phyloP scores from a whole-genome alignment of 768 basidiomycete species.

The Candolleomyces aberdarensis region DNA sequence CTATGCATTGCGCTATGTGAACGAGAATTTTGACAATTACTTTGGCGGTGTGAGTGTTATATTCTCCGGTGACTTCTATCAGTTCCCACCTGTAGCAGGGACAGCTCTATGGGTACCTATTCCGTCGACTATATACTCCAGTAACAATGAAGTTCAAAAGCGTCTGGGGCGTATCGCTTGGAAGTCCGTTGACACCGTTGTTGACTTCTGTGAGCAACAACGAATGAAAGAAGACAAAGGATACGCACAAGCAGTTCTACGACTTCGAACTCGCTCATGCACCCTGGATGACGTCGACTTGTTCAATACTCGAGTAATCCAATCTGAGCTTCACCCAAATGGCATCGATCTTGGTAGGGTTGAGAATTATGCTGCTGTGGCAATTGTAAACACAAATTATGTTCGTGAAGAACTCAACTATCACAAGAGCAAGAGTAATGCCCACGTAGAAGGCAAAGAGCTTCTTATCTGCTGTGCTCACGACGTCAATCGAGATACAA shows the following conservation, averaged over 20 bases:
- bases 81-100: slow-evolving; percentile 29
- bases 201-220: slow-evolving; percentile 18
- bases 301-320: not conserved
- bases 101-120: slow-evolving; percentile 25
- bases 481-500: not conserved
- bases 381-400: not conserved
- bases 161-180: slow-evolving; percentile 8
- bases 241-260: slow-evolving; percentile 16
- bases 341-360: not conserved
- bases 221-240: slow-evolving; percentile 20
- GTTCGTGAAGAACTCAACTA: not conserved
- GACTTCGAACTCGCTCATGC: not conserved
- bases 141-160: not conserved
- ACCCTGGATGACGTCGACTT: not conserved
- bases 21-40: slow-evolving; percentile 15
- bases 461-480: not conserved
- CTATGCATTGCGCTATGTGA: slow-evolving; percentile 21
- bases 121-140: slow-evolving; percentile 9
- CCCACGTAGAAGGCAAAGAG: not conserved
- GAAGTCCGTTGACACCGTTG: slow-evolving; percentile 12
- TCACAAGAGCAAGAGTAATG: not conserved
- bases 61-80: slow-evolving; percentile 31
- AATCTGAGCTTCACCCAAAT: not conserved
- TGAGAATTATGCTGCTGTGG: not conserved
- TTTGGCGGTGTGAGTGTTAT: slow-evolving; percentile 30